phyloP scores from a whole-genome alignment of 1,284 basidiomycete species.

The Ganoderma meredithae region DNA sequence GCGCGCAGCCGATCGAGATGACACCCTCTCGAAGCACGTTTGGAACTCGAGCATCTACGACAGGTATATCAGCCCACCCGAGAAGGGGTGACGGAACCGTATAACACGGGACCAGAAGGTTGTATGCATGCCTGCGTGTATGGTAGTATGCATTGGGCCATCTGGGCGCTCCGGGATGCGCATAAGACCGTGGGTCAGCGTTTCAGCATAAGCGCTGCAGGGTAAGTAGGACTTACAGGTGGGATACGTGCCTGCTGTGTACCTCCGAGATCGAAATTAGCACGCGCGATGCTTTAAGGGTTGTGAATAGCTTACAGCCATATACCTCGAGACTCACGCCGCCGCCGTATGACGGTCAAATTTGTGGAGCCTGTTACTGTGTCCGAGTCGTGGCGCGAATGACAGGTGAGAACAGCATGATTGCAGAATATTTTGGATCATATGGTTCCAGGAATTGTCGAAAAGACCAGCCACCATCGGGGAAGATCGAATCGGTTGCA shows the following conservation, averaged over 20 bases:
- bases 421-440: background rate
- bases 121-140: background rate
- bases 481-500: background rate
- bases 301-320: background rate
- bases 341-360: background rate
- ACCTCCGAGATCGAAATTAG: background rate
- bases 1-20: background rate
- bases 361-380: background rate
- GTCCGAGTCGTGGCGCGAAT: background rate
- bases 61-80: background rate
- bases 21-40: background rate
- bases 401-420: background rate
- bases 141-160: conserved; percentile 1
- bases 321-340: conserved; percentile 2
- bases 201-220: background rate
- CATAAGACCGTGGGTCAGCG: background rate
- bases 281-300: background rate
- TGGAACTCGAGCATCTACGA: background rate
- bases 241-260: background rate
- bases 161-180: background rate
- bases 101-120: background rate
- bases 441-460: background rate
- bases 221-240: background rate
- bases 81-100: background rate
- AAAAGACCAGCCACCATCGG: background rate